Evolutionary conservation across 129 eudicot genomes (phyloP).

Genomic region (Flaveria trinervia): DNA sequence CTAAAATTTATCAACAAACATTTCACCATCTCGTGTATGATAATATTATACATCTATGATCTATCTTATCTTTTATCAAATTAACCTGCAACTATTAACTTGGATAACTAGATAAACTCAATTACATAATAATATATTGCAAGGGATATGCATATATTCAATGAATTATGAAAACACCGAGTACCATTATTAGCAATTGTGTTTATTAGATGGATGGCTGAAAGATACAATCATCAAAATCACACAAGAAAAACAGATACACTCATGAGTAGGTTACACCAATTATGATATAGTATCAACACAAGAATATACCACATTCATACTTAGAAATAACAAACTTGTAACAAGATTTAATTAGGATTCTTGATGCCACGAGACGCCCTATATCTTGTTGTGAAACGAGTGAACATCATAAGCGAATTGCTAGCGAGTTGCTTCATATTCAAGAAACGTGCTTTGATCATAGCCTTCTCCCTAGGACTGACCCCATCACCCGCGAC

Average conservation of each 20-base stretch:
- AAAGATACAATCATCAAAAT: constrained; percentile 8
- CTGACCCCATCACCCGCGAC: constrained; percentile 42
- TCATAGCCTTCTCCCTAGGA: constrained; percentile 43
- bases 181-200: background rate
- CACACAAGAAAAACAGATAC: constrained; percentile 15
- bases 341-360: constrained; percentile 10
- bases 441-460: constrained; percentile 43
- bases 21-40: too few species aligned
- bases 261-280: constrained; percentile 10
- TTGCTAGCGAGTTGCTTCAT: constrained; percentile 47
- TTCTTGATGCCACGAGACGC: constrained; percentile 38
- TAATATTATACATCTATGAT: too few species aligned
- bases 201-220: constrained; percentile 1
- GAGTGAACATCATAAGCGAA: constrained; percentile 47
- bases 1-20: too few species aligned
- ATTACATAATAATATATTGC: too few species aligned
- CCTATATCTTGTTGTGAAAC: constrained; percentile 43
- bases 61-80: too few species aligned
- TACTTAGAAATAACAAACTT: constrained; percentile 14
- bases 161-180: background rate
- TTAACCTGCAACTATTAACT: too few species aligned
- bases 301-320: constrained; percentile 27
- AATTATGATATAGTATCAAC: constrained; percentile 1
- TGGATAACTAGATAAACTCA: too few species aligned
- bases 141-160: background rate